Evolutionary conservation across 1,284 basidiomycete species (phyloP), one percentile per base, ranked within the genome.

Genomic region (Pisolithus thermaeus): DNA sequence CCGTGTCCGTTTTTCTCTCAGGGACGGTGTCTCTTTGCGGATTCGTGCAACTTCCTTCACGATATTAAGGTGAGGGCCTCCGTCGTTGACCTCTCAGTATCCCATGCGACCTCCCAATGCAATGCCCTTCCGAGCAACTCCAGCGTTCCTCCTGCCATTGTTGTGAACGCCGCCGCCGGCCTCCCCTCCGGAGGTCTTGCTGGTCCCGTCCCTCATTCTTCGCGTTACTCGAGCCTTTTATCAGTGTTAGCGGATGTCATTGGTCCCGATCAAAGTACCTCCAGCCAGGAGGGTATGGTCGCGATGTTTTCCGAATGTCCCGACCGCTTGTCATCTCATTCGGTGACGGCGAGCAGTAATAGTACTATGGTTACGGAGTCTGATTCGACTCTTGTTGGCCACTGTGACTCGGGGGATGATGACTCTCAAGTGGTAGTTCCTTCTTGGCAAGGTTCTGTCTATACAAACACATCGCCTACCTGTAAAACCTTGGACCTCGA

Each of bases 1-100:
- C 87, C 87, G 58, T 90, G 87, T 73, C 86, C 87, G 51, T 90
- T 88, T 72, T 88, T 84, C 68, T 81, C 82, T 41, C 78, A 82
- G 69, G 87, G 87, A 51, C 79, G 78, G 52, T 90, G 87, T 66
- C 72, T 89, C 51, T 90, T 90, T 67, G 75, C 80, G 49, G 80
- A 84, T 58, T 80, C 82, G 36, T 90, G 87, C 73, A 89, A 88
- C 67, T 90, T 90, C 64, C 70, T 87, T 57, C 87, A 90, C 60
- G 75, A 78, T 51, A 72, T 75, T 50, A 75, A 76, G 60, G 66
- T 71, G 44, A 71, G 66, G 56, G 65, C 56, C 12, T 12, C 32
- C 46, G 46, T 47, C 44, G 46, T 52, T 9, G 41, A 46, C 20
- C 56, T 61, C 40, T 51, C 58, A 4, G 38, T 56, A 51, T 57